Evolutionary conservation across 495 filamentous ascomycete species (phyloP), one percentile per base, ranked within the genome.

Genomic region (Penicillium goetzii): DNA sequence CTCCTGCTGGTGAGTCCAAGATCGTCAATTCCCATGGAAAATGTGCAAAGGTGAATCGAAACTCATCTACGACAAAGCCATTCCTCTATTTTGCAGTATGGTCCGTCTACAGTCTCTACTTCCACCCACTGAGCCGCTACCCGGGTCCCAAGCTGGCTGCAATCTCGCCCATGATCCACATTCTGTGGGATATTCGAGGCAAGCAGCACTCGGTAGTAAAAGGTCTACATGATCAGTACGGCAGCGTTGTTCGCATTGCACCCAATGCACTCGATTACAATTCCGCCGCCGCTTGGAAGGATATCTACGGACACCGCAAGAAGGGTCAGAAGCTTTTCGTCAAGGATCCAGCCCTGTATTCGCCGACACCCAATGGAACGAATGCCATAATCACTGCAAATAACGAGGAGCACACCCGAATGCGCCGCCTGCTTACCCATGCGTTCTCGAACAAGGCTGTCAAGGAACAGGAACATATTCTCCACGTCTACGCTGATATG

Each of bases 251-350:
- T 14, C 75, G 79, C 0, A 55, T 76, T 38, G 69, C 68, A 12
- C 78, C 77, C 1, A 57, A 72, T 36, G 66, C 74, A 28, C 67
- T 81, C 1, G 69, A 65, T 1, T 76, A 71, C 41, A 82, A 76
- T 59, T 83, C 83, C 36, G 83, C 82, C 19, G 72, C 79, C 7
- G 88, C 88, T 0, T 90, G 88, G 75, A 81, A 82, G 10, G 70
- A 83, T 57, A 87, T 91, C 63, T 90, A 91, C 63, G 86, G 82
- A 71, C 74, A 63, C 14, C 60, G 33, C 73, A 74, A 56, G 21
- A 66, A 71, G 47, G 80, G 74, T 0, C 67, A 71, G 19, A 65
- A 51, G 4, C 63, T 68, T 14, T 76, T 76, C 30, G 36, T 67
- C 56, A 77, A 75, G 43, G 77, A 85, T 45, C 69, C 76, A 3